phyloP scores from a whole-genome alignment of 805 yeast genomes.

The Kockiozyma suomiensis region DNA sequence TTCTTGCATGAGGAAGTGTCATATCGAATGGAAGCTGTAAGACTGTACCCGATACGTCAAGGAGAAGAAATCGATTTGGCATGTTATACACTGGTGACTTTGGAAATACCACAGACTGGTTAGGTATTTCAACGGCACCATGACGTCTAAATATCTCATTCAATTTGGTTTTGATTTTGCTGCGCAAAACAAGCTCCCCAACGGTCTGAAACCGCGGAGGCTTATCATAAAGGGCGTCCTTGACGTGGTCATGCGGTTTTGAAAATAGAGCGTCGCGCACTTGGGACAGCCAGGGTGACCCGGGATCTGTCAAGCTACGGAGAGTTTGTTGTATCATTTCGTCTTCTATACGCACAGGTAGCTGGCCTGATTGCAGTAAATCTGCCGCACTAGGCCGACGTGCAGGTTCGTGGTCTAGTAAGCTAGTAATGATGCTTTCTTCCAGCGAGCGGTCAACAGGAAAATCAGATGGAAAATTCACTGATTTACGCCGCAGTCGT shows the following conservation, averaged over 20 bases:
- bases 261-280: constrained; percentile 84
- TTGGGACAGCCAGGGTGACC: constrained; percentile 92
- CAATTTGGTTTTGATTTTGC: constrained; percentile 63
- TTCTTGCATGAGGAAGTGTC: constrained; percentile 86
- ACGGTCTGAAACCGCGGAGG: constrained; percentile 29
- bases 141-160: constrained; percentile 69
- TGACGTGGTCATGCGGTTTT: constrained; percentile 82
- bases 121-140: constrained; percentile 81
- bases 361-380: constrained; percentile 73
- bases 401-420: constrained; percentile 78
- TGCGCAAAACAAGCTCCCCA: constrained; percentile 59
- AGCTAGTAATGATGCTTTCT: constrained; percentile 62
- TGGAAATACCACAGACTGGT: constrained; percentile 73
- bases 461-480: constrained; percentile 75
- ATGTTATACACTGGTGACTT: constrained; percentile 72
- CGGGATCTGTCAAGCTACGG: constrained; percentile 80
- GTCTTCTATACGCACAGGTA: constrained; percentile 90
- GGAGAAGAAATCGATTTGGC: constrained; percentile 58
- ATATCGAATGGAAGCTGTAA: constrained; percentile 87
- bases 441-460: constrained; percentile 55
- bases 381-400: constrained; percentile 79
- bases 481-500: constrained; percentile 57
- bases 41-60: constrained; percentile 86
- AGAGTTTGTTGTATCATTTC: constrained; percentile 86
- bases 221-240: constrained; percentile 79